Evolutionary conservation across 371 early-diverging fungal species (phyloP), one percentile per base, ranked within the genome.

Genomic region (Coemansia sp.): DNA sequence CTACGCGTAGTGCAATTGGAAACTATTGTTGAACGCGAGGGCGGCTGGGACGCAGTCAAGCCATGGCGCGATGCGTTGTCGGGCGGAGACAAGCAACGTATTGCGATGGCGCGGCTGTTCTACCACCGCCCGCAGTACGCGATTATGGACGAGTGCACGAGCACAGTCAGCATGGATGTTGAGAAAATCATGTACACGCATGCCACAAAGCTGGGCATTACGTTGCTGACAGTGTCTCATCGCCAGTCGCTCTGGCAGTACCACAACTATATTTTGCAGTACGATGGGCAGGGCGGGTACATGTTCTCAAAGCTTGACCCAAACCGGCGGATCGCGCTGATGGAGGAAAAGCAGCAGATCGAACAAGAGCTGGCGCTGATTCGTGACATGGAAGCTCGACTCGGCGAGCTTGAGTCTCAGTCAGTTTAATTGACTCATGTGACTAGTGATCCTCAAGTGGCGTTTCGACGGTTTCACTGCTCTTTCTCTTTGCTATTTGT

Each of bases 121-220:
- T 93, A 93, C 73, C 93, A 93, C 70, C 83, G 83, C 14, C 93
- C 93, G 11, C 88, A 87, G 74, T 93, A 89, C 81, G 92, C 93
- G 18, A 92, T 93, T 66, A 82, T 93, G 74, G 93, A 92, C 71
- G 92, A 92, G 78, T 92, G 93, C 69, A 93, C 93, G 5, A 88
- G 88, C 45, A 90, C 93, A 0, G 92, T 93, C 22, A 90, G 90
- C 72, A 85, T 92, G 53, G 93, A 93, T 63, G 83, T 93, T 21
- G 93, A 93, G 69, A 84, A 85, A 18, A 84, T 89, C 69, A 92
- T 93, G 92, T 93, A 93, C 69, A 87, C 86, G 63, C 84, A 92
- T 66, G 93, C 93, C 18, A 86, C 86, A 13, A 69, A 85, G 64
- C 80, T 89, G 10, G 90, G 90, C n/a, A 93, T 93, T 69, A 91